Conservation (phyloP, 148 eudicot species). For the Polygonum maritimum region DNA sequence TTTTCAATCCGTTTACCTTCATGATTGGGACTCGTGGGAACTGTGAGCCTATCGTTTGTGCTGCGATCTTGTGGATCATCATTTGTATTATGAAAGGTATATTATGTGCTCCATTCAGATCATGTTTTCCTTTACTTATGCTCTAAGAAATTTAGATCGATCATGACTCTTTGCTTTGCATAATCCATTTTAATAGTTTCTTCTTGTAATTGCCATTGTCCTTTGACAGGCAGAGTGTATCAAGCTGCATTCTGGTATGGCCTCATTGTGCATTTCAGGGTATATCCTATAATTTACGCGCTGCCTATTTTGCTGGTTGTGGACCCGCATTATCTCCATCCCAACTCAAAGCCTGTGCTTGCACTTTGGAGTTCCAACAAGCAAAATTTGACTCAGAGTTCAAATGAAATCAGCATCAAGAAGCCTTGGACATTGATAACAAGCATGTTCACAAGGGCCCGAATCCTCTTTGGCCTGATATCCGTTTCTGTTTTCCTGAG, state of each 20-base stretch:
- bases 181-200: neutral
- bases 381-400: constrained; percentile 16
- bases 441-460: constrained; percentile 45
- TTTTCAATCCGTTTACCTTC: constrained; percentile 97
- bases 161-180: neutral
- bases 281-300: constrained; percentile 87
- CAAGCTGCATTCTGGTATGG: constrained; percentile 97
- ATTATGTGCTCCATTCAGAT: constrained; percentile 8
- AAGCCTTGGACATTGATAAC: constrained; percentile 16
- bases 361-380: constrained; percentile 42
- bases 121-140: neutral
- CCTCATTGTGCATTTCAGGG: constrained; percentile 84
- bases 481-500: constrained; percentile 69
- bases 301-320: constrained; percentile 69
- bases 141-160: neutral
- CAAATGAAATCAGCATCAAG: constrained; percentile 16
- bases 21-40: constrained; percentile 99
- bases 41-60: constrained; percentile 93
- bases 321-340: constrained; percentile 47
- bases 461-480: constrained; percentile 59
- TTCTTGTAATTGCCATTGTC: neutral
- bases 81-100: constrained; percentile 79
- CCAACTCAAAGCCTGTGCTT: constrained; percentile 54
- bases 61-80: constrained; percentile 84
- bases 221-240: constrained; percentile 38